A percentile compares a stretch with the other conserved stretches of the same genome.
Conservation (phyloP, 2,329 filamentous ascomycete species). For the Leptographium radiaticola region DNA sequence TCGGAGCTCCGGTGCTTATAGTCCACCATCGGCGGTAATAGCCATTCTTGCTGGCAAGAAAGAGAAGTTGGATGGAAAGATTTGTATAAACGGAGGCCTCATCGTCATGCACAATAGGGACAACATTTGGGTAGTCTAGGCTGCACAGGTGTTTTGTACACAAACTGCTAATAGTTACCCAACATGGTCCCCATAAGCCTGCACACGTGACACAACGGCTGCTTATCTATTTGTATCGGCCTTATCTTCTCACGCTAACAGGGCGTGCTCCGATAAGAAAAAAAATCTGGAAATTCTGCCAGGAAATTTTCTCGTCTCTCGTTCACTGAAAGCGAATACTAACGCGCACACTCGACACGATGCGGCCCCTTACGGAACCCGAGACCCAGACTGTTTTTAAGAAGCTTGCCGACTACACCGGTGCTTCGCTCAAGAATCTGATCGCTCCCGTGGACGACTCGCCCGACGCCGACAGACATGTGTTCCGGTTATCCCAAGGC, state of each 20-base stretch:
- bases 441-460: slow-evolving; percentile 60
- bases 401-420: slow-evolving; percentile 90
- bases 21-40: no score
- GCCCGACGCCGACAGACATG: slow-evolving; percentile 60
- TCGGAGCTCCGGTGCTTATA: no score
- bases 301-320: not conserved
- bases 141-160: no score
- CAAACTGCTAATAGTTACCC: no score
- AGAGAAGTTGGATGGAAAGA: no score
- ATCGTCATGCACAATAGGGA: no score
- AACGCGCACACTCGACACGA: slow-evolving; percentile 1
- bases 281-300: not conserved
- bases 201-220: no score
- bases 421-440: slow-evolving; percentile 72
- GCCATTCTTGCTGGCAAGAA: no score
- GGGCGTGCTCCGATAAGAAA: not conserved
- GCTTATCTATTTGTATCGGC: no score
- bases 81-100: no score
- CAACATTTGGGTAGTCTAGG: no score
- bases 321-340: not conserved
- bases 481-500: slow-evolving; percentile 64
- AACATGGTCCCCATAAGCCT: no score
- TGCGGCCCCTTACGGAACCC: slow-evolving; percentile 15
- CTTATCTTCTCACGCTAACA: not conserved
- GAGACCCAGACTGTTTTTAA: slow-evolving; percentile 55